Percentiles rank a stretch among this genome's conserved stretches.
These are phyloP conservation scores for Ophiostoma montium DNA, from an alignment of 2,329 filamentous ascomycete species.

Conservation along the genomic window DNA sequence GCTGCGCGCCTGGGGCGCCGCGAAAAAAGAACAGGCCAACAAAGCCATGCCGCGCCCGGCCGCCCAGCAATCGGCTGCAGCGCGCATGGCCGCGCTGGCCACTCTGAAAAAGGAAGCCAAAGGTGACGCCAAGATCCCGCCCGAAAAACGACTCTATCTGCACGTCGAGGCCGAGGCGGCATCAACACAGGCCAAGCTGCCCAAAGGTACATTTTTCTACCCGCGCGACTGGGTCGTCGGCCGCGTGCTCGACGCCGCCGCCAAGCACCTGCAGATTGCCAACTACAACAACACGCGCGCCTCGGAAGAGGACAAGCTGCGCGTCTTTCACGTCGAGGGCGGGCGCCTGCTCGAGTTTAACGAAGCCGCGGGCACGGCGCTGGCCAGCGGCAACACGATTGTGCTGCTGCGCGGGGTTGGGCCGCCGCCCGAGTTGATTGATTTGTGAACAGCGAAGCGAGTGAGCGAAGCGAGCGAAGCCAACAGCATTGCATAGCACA, in stretches of 20 bases:
- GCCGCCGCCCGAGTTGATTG: slow-evolving; percentile 59
- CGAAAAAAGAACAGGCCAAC: slow-evolving; percentile 52
- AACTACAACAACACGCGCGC: slow-evolving; percentile 71
- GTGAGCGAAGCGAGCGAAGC: neutral
- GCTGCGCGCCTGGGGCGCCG: slow-evolving; percentile 65
- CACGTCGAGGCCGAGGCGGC: slow-evolving; percentile 82
- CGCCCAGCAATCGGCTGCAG: slow-evolving; percentile 37
- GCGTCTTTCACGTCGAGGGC: slow-evolving; percentile 87
- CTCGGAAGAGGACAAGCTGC: slow-evolving; percentile 63
- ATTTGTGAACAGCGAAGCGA: slow-evolving; percentile 22
- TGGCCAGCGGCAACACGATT: slow-evolving; percentile 77
- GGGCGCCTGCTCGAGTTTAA: slow-evolving; percentile 75
- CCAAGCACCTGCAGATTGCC: slow-evolving; percentile 60
- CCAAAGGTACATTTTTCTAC: slow-evolving; percentile 70
- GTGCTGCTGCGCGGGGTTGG: slow-evolving; percentile 78
- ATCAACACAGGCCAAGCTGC: slow-evolving; percentile 70
- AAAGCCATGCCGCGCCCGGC: slow-evolving; percentile 45
- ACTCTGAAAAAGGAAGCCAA: slow-evolving; percentile 77
- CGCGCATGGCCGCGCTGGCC: slow-evolving; percentile 55
- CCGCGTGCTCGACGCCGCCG: slow-evolving; percentile 63
- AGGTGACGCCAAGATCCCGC: slow-evolving; percentile 68
- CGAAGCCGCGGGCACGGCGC: slow-evolving; percentile 62
- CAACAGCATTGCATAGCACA: neutral
- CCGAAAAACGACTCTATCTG: slow-evolving; percentile 79
- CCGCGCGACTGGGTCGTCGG: slow-evolving; percentile 83